A percentile compares a stretch with the other conserved stretches of the same genome.
Evolutionary conservation across 2,329 filamentous ascomycete genomes (phyloP).

Genomic region (Zasmidium cellare): DNA sequence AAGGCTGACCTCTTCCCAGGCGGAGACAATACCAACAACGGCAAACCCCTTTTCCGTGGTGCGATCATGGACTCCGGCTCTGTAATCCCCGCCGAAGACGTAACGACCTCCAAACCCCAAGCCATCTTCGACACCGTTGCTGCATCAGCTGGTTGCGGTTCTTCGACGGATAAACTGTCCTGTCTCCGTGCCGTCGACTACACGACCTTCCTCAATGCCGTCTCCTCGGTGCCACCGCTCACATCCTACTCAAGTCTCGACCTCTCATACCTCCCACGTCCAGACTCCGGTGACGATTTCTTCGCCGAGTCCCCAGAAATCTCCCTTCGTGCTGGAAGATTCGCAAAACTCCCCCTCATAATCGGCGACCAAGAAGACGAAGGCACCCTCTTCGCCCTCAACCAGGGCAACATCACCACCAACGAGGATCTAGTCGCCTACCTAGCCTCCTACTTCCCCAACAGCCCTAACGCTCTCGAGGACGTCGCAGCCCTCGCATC

Average conservation of each 20-base stretch:
- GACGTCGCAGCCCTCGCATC: conserved; percentile 57
- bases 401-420: conserved; percentile 60
- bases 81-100: conserved; percentile 56
- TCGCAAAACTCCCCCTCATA: conserved; percentile 62
- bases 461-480: conserved; percentile 42
- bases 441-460: conserved; percentile 55
- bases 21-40: conserved; percentile 73
- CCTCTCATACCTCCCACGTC: conserved; percentile 71
- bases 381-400: conserved; percentile 53
- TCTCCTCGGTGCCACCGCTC: conserved; percentile 68
- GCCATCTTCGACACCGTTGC: conserved; percentile 19
- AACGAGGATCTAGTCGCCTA: conserved; percentile 62
- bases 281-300: conserved; percentile 58
- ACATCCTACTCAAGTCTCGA: conserved; percentile 68
- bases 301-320: conserved; percentile 64
- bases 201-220: conserved; percentile 56
- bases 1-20: conserved; percentile 33
- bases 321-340: conserved; percentile 54
- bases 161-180: conserved; percentile 1
- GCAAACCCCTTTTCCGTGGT: conserved; percentile 70
- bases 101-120: conserved; percentile 15
- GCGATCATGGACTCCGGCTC: conserved; percentile 77
- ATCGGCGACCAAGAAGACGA: conserved; percentile 76
- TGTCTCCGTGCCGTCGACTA: conserved; percentile 11
- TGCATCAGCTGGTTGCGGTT: conserved; percentile 6